These are phyloP conservation scores for Russula foetens DNA, from an alignment of 768 basidiomycete species.

Conservation along the genomic window DNA sequence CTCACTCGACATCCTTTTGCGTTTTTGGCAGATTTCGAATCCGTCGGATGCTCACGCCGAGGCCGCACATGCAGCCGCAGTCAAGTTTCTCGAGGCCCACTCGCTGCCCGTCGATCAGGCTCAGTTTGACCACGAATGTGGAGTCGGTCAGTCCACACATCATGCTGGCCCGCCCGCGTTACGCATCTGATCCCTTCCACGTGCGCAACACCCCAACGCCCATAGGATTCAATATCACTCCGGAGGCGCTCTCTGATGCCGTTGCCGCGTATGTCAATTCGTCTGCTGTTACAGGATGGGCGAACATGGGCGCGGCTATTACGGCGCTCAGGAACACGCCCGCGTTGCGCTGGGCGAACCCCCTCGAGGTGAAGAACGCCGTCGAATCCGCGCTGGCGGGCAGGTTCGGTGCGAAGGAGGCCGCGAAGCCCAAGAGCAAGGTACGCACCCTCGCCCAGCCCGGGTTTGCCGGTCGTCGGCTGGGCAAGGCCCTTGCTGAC, in stretches of 20 bases:
- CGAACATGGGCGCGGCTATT: conserved; percentile 58
- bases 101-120: conserved; percentile 51
- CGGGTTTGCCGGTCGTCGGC: no score
- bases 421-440: conserved; percentile 58
- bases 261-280: conserved; percentile 51
- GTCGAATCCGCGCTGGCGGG: conserved; percentile 62
- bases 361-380: conserved; percentile 76
- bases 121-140: conserved; percentile 73
- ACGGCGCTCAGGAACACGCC: conserved; percentile 53
- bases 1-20: no score
- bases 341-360: conserved; percentile 71
- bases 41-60: neutral
- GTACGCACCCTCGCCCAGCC: conserved; percentile 27
- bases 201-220: neutral
- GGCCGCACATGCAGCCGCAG: conserved; percentile 52
- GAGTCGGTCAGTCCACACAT: conserved; percentile 60
- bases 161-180: neutral
- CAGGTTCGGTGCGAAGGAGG: conserved; percentile 66
- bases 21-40: neutral
- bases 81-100: conserved; percentile 63
- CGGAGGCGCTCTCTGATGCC: conserved; percentile 48
- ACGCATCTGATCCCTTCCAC: neutral
- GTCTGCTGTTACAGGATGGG: conserved; percentile 61
- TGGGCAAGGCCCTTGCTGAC: no score
- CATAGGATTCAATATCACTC: conserved; percentile 71